Evolutionary conservation across 78 protist species (phyloP).

Genomic region (Dictyostelium brefeldianum): DNA sequence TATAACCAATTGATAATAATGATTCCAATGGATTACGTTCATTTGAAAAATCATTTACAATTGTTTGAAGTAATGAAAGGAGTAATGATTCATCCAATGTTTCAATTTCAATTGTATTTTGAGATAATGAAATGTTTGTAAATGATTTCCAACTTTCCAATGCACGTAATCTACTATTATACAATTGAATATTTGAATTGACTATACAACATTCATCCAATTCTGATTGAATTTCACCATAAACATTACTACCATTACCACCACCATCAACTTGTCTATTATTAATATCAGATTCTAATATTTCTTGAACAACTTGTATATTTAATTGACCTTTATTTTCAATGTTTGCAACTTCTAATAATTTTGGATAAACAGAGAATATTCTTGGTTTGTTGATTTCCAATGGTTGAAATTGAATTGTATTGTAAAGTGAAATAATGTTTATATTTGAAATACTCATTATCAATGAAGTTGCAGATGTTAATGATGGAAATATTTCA

Average conservation of each 20-base stretch:
- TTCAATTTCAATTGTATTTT: constrained; percentile 8
- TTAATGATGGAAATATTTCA: not conserved
- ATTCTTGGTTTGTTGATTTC: constrained; percentile 43
- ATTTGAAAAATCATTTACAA: constrained; percentile 41
- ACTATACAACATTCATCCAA: constrained; percentile 35
- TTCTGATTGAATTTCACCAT: constrained; percentile 48
- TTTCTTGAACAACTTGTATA: no score
- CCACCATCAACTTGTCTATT: not conserved
- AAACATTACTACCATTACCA: not conserved
- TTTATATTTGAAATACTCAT: constrained; percentile 23
- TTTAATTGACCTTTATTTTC: no score
- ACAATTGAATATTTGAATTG: constrained; percentile 2
- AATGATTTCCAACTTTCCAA: constrained; percentile 64
- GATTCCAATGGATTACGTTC: constrained; percentile 35
- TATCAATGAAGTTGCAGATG: not conserved
- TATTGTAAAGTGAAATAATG: constrained; percentile 35
- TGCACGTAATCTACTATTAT: constrained; percentile 12
- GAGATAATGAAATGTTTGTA: constrained; percentile 9
- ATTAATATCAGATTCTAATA: not conserved
- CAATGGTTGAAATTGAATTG: constrained; percentile 23
- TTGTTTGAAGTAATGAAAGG: constrained; percentile 15
- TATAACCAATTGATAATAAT: constrained; percentile 44
- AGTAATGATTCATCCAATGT: constrained; percentile 27
- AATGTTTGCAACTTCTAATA: not conserved
- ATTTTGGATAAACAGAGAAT: constrained; percentile 29